Evolutionary conservation across 1,284 basidiomycete genomes (phyloP).

Genomic region (Leccinum solheimii): DNA sequence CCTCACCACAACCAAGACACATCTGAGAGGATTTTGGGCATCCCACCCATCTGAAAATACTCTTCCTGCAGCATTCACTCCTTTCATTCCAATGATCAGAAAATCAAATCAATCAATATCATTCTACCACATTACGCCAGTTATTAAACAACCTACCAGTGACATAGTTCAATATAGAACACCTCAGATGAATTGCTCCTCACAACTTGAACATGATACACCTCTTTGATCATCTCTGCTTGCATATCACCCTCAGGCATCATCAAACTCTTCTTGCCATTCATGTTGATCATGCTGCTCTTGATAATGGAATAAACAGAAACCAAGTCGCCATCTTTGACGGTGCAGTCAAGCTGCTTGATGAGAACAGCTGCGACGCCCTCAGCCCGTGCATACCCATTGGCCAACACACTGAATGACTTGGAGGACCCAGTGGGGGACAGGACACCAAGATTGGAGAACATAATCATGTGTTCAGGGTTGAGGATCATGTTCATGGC

Average conservation of each 20-base stretch:
- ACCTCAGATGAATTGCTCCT: constrained; percentile 38
- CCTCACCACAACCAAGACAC: not conserved
- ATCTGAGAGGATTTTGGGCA: constrained; percentile 24
- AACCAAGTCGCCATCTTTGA: constrained; percentile 22
- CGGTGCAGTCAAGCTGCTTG: constrained; percentile 31
- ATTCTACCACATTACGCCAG: not conserved
- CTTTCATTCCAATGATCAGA: no score
- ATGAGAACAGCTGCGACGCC: constrained; percentile 31
- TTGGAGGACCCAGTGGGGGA: constrained; percentile 49
- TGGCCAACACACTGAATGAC: constrained; percentile 48
- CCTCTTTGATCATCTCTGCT: constrained; percentile 31
- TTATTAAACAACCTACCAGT: constrained; percentile 34
- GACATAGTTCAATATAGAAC: constrained; percentile 50
- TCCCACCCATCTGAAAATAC: constrained; percentile 16
- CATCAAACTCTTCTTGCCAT: constrained; percentile 27
- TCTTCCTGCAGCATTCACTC: no score
- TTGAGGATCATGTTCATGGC: constrained; percentile 27
- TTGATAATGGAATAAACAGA: constrained; percentile 30
- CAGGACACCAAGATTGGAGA: constrained; percentile 39
- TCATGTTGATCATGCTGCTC: constrained; percentile 34
- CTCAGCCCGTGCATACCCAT: constrained; percentile 42
- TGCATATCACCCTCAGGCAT: constrained; percentile 37
- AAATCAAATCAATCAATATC: not conserved
- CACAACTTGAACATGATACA: constrained; percentile 22
- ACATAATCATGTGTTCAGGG: constrained; percentile 26